Evolutionary conservation across 2,329 filamentous ascomycete species (phyloP).

Genomic region (Clarireedia paspali): DNA sequence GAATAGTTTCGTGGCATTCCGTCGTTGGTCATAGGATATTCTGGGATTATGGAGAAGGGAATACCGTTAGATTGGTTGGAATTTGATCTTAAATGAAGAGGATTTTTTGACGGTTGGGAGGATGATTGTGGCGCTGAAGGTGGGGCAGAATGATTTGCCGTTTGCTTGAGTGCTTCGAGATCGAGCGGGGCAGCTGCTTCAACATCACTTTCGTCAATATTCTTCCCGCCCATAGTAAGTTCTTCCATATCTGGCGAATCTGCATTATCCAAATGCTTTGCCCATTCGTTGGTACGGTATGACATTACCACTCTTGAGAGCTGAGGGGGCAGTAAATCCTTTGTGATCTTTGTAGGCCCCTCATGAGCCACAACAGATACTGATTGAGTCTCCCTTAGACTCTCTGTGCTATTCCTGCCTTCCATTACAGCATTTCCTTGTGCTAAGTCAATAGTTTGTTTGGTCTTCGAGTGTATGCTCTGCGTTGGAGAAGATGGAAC

Average conservation of each 20-base stretch:
- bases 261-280: constrained; percentile 75
- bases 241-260: constrained; percentile 63
- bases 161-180: constrained; percentile 57
- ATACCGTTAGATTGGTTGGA: constrained; percentile 14
- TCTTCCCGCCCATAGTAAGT: constrained; percentile 41
- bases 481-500: no score
- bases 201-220: constrained; percentile 30
- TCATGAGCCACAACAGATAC: constrained; percentile 37
- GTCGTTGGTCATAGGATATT: constrained; percentile 6
- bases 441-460: constrained; percentile 11
- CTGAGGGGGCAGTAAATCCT: constrained; percentile 58
- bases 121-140: constrained; percentile 10
- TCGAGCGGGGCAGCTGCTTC: constrained; percentile 56
- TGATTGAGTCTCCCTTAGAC: constrained; percentile 19
- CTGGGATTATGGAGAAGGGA: neutral
- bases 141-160: constrained; percentile 32
- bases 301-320: constrained; percentile 71
- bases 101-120: constrained; percentile 15
- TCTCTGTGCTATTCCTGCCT: neutral
- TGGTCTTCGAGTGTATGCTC: no score
- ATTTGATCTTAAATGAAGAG: constrained; percentile 13
- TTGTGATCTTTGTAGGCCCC: constrained; percentile 43
- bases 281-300: constrained; percentile 93
- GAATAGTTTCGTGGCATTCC: no score
- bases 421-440: neutral